Conservation (phyloP, 305 asterid species). For the Rubia balearica region DNA sequence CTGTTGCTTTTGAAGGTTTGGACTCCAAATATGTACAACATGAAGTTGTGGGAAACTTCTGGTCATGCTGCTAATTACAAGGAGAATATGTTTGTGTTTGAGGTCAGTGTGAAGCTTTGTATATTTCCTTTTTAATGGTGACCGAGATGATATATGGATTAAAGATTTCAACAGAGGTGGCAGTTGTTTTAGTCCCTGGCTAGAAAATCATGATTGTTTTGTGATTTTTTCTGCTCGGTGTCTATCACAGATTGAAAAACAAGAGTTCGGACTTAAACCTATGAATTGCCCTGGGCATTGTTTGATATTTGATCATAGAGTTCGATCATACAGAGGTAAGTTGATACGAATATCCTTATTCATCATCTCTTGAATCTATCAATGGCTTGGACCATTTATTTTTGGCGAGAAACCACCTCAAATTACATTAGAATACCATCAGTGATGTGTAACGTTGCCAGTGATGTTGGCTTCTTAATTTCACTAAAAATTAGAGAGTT, state of each 20-base stretch:
- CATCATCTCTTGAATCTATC: background rate
- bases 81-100: conserved; percentile 95
- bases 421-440: background rate
- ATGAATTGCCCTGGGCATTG: conserved; percentile 93
- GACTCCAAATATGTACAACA: conserved; percentile 90
- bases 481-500: background rate
- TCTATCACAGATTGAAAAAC: conserved; percentile 72
- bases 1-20: conserved; percentile 50
- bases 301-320: conserved; percentile 69
- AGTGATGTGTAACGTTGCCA: background rate
- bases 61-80: conserved; percentile 98
- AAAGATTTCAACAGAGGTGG: background rate
- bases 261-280: conserved; percentile 95
- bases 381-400: background rate
- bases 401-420: background rate
- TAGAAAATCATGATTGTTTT: background rate
- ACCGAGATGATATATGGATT: background rate
- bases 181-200: background rate
- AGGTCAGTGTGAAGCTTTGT: conserved; percentile 39
- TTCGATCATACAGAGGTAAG: conserved; percentile 95
- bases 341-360: conserved; percentile 1
- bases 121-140: background rate
- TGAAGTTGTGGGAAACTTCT: conserved; percentile 97
- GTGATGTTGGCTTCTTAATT: background rate
- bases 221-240: conserved; percentile 16